Evolutionary conservation across 495 filamentous ascomycete genomes (phyloP), one percentile per base, ranked within the genome.

Genomic region (Massariosphaeria phaeospora): DNA sequence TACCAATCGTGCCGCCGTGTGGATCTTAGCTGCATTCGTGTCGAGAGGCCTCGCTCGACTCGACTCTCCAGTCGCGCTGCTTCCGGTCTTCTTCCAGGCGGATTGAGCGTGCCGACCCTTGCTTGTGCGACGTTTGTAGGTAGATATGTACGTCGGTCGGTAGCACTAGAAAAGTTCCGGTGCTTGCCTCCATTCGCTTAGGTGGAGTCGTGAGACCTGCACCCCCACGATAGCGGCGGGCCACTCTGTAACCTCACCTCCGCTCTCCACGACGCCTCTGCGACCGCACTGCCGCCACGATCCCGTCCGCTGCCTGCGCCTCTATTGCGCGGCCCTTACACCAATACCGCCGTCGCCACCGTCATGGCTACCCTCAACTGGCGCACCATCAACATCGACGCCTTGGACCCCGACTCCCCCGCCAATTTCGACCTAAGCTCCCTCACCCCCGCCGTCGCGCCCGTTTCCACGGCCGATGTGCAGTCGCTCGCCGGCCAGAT

Each of bases 311-410:
- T 24, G 18, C 23, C 23, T 30, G 40, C 26, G 33, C 17, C 6
- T 17, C 48, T n/a, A 20, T 18, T n/a, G n/a, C 38, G 20, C 27
- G 5, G 10, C 21, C 24, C 2, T 45, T 25, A 45, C 44, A 50
- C 54, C 48, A 58, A 63, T 51, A 53, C 30, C 51, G 40, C 34
- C 35, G 34, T 6, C 15, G 13, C 47, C 18, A 48, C 61, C 61
- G 73, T 51, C 43, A 84, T 84, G 80, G 71, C 81, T 36, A 71
- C 73, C 65, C 60, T 75, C 65, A 85, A 86, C 76, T 96, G 88
- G 83, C 87, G 90, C 68, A 95, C 88, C 63, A 91, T 95, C 77
- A 88, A 95, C 75, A 83, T 96, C 73, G 90, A 96, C 71, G 79
- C 82, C 59, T 80, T 91, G 48, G 84, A 90, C 71, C 85, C 89